Evolutionary conservation across 164 flowering plant genomes (phyloP).

Genomic region (Malania oleifera): DNA sequence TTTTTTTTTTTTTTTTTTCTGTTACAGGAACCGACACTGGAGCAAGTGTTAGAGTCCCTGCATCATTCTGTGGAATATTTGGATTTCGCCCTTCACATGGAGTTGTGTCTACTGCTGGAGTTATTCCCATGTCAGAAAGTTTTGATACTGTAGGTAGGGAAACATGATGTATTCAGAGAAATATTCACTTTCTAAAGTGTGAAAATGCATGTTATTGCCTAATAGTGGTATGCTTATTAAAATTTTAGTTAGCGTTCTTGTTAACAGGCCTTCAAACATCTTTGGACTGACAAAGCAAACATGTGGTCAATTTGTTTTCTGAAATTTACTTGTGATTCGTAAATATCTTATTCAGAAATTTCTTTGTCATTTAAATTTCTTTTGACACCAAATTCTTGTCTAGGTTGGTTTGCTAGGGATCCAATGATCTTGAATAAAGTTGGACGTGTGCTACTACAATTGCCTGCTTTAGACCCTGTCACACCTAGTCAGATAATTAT

Average conservation of each 20-base stretch:
- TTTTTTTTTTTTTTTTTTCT: not conserved
- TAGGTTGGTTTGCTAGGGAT: conserved; percentile 97
- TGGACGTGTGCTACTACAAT: conserved; percentile 58
- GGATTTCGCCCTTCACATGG: conserved; percentile 93
- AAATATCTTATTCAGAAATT: too few relatives aligned
- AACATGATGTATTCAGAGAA: not conserved
- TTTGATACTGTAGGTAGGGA: conserved; percentile 89
- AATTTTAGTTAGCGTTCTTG: too few relatives aligned
- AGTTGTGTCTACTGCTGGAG: conserved; percentile 58
- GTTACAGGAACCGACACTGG: conserved; percentile 88
- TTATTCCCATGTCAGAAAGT: conserved; percentile 89
- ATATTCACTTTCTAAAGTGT: too few relatives aligned
- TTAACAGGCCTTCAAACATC: too few relatives aligned
- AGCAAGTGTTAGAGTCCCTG: conserved; percentile 89
- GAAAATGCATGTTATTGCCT: too few relatives aligned
- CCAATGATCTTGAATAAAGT: conserved; percentile 58
- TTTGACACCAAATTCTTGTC: conserved; percentile 11
- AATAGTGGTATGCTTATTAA: too few relatives aligned
- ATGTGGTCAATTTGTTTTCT: too few relatives aligned
- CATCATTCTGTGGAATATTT: conserved; percentile 79
- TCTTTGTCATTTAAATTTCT: not conserved
- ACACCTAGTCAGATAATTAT: conserved; percentile 50
- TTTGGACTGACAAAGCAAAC: too few relatives aligned
- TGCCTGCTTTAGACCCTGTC: conserved; percentile 19
- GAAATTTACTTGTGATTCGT: too few relatives aligned